Evolutionary conservation across 1,284 basidiomycete species (phyloP), one percentile per base, ranked within the genome.

Genomic region (Ustilago hordei): DNA sequence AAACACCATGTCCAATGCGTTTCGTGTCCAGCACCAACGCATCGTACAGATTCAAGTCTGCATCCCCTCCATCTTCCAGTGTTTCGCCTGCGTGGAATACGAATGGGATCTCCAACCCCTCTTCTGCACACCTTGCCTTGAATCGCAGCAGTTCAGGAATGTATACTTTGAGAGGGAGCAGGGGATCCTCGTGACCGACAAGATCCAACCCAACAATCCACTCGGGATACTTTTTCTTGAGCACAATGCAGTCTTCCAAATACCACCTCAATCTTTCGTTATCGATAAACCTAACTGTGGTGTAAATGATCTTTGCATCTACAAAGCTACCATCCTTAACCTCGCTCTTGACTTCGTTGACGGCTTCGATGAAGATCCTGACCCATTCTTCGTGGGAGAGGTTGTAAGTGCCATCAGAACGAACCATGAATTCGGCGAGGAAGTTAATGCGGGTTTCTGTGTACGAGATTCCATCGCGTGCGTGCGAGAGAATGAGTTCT

Each of bases 41-140:
- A 81, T 93, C 92, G 81, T 92, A 93, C 41, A 94, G 86, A 81
- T 94, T 94, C 56, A 89, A 84, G 77, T 94, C 93, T 15, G 91
- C 90, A 47, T 64, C 64, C 4, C 60, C 68, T 17, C 92, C 92
- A 80, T 93, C 92, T 6, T 91, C 91, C 17, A 91, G 88, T 0
- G 92, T 93, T 86, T 93, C 92, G 38, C 92, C 93, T 0, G 91
- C 92, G 79, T 93, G 93, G 75, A 93, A 91, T 54, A 93, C 89
- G 84, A 92, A 93, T 1, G 93, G 93, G 34, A 93, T 90, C 34
- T 91, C 89, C 2, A 93, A 75, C 0, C 89, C 89, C 54, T 89
- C 87, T 65, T 91, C 89, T 59, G 89, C 88, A 71, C 90, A 89
- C 39, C 89, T 89, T 59, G 89, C 86, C 47, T 89, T 87, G 87